phyloP scores from a whole-genome alignment of 768 basidiomycete species.

The Trametes coccinea region DNA sequence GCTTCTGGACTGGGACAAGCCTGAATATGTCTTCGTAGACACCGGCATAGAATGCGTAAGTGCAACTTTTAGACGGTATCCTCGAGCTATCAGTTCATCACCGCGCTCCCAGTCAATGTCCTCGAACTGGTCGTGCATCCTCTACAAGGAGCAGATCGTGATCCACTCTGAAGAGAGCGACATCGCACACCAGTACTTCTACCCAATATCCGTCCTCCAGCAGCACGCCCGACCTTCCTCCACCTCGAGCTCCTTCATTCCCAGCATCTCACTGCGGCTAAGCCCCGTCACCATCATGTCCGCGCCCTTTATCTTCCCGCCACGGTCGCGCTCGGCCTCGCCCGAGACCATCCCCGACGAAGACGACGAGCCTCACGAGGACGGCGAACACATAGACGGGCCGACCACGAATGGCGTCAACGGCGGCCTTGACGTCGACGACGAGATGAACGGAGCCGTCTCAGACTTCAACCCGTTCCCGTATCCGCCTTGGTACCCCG shows the following conservation, averaged over 20 bases:
- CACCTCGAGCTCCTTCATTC: constrained; percentile 20
- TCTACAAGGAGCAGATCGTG: constrained; percentile 65
- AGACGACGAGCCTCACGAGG: not conserved
- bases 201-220: constrained; percentile 47
- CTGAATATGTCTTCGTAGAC: constrained; percentile 71
- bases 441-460: not conserved
- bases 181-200: constrained; percentile 67
- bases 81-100: not conserved
- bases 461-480: constrained; percentile 59
- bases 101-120: constrained; percentile 49
- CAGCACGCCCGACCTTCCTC: constrained; percentile 28
- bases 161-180: constrained; percentile 74
- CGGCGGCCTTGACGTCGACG: constrained; percentile 1
- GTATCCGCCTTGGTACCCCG: constrained; percentile 68
- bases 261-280: constrained; percentile 27
- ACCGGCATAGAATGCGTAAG: constrained; percentile 74
- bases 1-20: constrained; percentile 63
- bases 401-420: not conserved
- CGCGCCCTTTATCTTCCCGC: constrained; percentile 29
- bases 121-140: constrained; percentile 78
- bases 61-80: constrained; percentile 19
- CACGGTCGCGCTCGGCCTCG: constrained; percentile 4
- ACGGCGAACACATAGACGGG: not conserved
- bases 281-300: constrained; percentile 23
- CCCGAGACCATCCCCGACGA: constrained; percentile 1